These are phyloP conservation scores for Curvularia eragrostidis DNA, from an alignment of 2,329 filamentous ascomycete genomes.

Conservation along the genomic window DNA sequence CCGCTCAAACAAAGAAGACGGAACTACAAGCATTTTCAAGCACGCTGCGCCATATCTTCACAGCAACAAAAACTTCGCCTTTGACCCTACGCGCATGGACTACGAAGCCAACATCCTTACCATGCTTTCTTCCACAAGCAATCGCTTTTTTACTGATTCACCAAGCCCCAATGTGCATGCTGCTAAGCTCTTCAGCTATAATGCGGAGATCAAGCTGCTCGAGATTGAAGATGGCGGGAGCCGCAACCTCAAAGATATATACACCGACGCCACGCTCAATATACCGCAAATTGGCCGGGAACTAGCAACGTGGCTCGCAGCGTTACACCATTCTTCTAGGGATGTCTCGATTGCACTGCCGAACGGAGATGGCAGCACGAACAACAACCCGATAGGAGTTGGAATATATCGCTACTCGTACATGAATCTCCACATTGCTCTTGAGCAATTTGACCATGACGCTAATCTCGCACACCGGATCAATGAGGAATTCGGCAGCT, in stretches of 20 bases:
- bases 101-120: constrained; percentile 42
- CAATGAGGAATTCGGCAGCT: constrained; percentile 38
- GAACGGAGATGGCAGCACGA: not conserved
- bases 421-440: constrained; percentile 29
- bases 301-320: constrained; percentile 44
- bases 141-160: too few species aligned
- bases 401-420: constrained; percentile 42
- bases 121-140: constrained; percentile 18
- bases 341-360: constrained; percentile 19
- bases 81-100: constrained; percentile 43
- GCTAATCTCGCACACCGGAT: constrained; percentile 32
- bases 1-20: constrained; percentile 28
- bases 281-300: constrained; percentile 31
- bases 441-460: constrained; percentile 34
- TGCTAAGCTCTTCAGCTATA: constrained; percentile 33
- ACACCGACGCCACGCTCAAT: constrained; percentile 28
- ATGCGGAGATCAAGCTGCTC: constrained; percentile 36
- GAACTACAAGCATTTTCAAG: constrained; percentile 40
- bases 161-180: constrained; percentile 23
- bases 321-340: constrained; percentile 31
- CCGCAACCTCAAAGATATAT: constrained; percentile 43
- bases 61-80: constrained; percentile 30
- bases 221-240: constrained; percentile 42
- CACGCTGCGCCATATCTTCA: constrained; percentile 45
- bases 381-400: constrained; percentile 40